Percentiles rank a stretch among this genome's conserved stretches.
phyloP scores from a whole-genome alignment of 2,329 filamentous ascomycete genomes.

The Alternaria dauci region DNA sequence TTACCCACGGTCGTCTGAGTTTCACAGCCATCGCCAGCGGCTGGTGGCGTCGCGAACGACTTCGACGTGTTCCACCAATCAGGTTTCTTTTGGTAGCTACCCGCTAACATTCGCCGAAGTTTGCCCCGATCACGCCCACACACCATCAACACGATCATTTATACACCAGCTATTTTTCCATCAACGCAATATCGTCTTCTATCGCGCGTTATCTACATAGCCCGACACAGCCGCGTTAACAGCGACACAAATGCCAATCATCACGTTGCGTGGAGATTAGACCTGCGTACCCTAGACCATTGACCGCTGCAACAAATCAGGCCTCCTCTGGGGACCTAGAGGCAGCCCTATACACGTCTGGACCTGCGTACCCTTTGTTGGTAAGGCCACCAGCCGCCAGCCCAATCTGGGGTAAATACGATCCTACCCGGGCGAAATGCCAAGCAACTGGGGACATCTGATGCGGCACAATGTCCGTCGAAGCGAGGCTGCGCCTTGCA shows the following conservation, averaged over 20 bases:
- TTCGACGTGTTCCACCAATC: neutral
- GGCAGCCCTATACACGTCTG: no score
- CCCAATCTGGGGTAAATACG: neutral
- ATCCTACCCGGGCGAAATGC: neutral
- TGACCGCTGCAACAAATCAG: no score
- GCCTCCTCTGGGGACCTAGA: no score
- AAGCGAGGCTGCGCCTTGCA: neutral
- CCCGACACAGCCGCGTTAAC: neutral
- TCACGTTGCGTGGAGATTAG: neutral
- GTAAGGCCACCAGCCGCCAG: neutral
- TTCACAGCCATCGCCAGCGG: neutral
- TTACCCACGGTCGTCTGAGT: neutral
- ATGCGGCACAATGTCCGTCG: neutral
- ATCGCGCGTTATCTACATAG: neutral
- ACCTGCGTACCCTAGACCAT: neutral
- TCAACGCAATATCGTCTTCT: neutral
- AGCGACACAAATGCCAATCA: neutral
- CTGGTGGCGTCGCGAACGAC: neutral
- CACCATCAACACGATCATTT: neutral
- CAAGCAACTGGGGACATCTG: neutral
- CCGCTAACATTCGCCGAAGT: neutral
- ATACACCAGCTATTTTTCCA: neutral
- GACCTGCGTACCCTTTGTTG: neutral
- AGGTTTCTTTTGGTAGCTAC: neutral
- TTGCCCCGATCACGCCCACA: neutral